Base-by-base conservation (phyloP, 2,329 filamentous ascomycete species). In the Apiospora pterosperma region DNA sequence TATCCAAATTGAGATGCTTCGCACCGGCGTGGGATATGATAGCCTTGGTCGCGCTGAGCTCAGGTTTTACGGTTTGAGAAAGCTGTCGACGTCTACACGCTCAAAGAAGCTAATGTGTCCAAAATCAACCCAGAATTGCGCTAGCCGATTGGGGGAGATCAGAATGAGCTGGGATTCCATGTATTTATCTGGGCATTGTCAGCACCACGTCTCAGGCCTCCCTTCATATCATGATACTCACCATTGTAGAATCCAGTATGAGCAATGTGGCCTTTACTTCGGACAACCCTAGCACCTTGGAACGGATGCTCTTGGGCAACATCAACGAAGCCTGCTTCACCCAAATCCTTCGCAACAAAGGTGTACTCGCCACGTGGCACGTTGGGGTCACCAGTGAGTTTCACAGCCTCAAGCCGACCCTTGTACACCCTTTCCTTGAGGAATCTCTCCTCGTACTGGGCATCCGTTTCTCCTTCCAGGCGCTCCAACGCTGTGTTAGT, bases 371-470 rank as follows among this genome's bases (percentile, higher is more conserved):
- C 95, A 10, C 94, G 85, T 0, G 95, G 95, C 16, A 98, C 88
- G 69, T 97, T 96, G 0, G 90, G 88, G 72, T 99, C 95, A 0
- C 95, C 95, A 0, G 95, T 98, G 38, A 99, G 80, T 75, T 98
- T 98, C 73, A 97, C 88, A 0, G 91, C 95, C 75, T 94, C 89
- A 4, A 98, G 76, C 1, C 88, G 83, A 5, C 93, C 92, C 14
- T 81, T 82, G 69, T 91, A 88, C 1, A 87, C 79, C 16, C 79
- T 78, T 31, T 81, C 80, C 16, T 82, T 78, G 1, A 75, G 72
- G 60, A 81, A 80, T 21, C 84, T 79, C 39, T 72, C 70, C 38
- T 81, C 72, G 74, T 81, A 86, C n/a, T 77, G 78, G 11, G 78
- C 76, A 19, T 81, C 76, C 5, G 78, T 78, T 69, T 89, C 84